phyloP scores from a whole-genome alignment of 345 rosid genomes.

The Dipteronia sinensis region DNA sequence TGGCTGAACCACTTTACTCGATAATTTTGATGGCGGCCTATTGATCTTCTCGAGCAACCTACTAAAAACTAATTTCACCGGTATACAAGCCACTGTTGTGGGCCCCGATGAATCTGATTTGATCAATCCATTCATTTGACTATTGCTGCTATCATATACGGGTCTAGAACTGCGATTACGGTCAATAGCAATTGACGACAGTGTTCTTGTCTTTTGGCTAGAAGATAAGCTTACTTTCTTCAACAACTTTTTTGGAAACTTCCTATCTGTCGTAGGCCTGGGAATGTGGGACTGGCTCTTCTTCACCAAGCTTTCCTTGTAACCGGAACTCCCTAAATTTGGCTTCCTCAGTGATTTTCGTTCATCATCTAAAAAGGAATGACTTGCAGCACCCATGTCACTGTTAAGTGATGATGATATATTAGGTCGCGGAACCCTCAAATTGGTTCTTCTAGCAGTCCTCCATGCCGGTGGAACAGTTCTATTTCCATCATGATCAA shows the following conservation, averaged over 20 bases:
- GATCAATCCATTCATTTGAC: conserved; percentile 57
- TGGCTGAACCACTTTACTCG: conserved; percentile 38
- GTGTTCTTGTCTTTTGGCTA: conserved; percentile 80
- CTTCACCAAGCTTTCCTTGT: conserved; percentile 44
- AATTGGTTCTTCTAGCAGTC: conserved; percentile 87
- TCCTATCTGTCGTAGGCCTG: conserved; percentile 47
- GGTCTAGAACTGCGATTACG: conserved; percentile 46
- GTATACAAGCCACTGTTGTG: conserved; percentile 96
- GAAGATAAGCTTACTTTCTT: conserved; percentile 63
- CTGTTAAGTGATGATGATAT: conserved; percentile 47
- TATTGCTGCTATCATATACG: conserved; percentile 23
- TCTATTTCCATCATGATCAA: conserved; percentile 49
- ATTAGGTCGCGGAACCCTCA: conserved; percentile 74
- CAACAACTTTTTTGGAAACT: conserved; percentile 43
- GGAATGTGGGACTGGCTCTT: conserved; percentile 46
- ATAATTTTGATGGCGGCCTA: conserved; percentile 80
- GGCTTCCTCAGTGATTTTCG: conserved; percentile 43
- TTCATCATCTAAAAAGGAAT: conserved; percentile 43
- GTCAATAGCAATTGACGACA: conserved; percentile 74
- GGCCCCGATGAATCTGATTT: conserved; percentile 67
- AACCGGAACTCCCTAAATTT: conserved; percentile 35
- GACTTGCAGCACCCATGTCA: conserved; percentile 40
- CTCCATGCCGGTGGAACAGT: conserved; percentile 79
- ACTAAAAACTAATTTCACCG: conserved; percentile 91
- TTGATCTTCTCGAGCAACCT: conserved; percentile 99